Evolutionary conservation across 108 stramenopile species (phyloP).

Genomic region (Pseudonitzschia multiseries): DNA sequence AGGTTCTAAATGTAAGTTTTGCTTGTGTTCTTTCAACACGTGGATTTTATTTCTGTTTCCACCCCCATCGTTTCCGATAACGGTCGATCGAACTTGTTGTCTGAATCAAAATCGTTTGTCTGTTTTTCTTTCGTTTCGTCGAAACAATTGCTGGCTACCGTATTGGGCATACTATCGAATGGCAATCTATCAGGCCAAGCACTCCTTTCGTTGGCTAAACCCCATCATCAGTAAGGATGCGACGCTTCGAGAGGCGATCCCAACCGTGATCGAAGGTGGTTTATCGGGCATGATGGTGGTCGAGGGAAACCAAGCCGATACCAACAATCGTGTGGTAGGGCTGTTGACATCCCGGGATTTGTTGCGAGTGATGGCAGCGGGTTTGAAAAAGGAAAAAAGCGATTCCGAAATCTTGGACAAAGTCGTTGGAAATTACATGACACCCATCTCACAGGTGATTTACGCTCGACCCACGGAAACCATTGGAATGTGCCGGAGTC

Average conservation of each 20-base stretch:
- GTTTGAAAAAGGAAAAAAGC: conserved; percentile 50
- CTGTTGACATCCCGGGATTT: conserved; percentile 79
- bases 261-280: conserved; percentile 69
- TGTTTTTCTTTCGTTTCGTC: neutral
- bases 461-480: conserved; percentile 84
- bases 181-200: conserved; percentile 40
- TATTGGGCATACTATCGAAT: neutral
- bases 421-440: conserved; percentile 61
- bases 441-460: conserved; percentile 81
- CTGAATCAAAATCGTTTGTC: neutral
- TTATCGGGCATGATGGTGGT: conserved; percentile 86
- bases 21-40: neutral
- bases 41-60: no score
- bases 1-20: conserved; percentile 58
- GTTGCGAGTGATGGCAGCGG: conserved; percentile 65
- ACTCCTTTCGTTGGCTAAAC: conserved; percentile 79
- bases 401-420: conserved; percentile 49
- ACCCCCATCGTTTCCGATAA: no score
- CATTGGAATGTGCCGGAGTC: conserved; percentile 78
- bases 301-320: conserved; percentile 29
- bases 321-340: conserved; percentile 57
- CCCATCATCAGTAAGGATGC: conserved; percentile 61
- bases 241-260: conserved; percentile 67
- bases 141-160: neutral
- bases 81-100: no score